Evolutionary conservation across 2,329 filamentous ascomycete species (phyloP).

Genomic region (Aspergillus terreus): DNA sequence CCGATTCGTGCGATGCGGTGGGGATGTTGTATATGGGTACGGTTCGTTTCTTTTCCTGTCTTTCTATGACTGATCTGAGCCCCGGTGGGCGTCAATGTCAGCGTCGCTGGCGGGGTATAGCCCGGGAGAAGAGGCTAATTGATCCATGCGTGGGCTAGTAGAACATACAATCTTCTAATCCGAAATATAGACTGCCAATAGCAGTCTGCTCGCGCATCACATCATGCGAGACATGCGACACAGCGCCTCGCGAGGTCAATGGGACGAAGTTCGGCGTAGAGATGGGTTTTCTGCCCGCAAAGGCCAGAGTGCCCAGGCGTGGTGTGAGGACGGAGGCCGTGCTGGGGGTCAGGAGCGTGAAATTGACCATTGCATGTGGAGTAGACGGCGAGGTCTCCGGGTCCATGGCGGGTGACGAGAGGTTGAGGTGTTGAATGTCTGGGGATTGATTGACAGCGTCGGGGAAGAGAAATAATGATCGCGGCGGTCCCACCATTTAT

Average conservation of each 20-base stretch:
- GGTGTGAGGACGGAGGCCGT: constrained; percentile 42
- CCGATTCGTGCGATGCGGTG: constrained; percentile 44
- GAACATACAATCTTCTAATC: constrained; percentile 84
- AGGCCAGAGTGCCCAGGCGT: constrained; percentile 63
- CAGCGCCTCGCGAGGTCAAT: constrained; percentile 73
- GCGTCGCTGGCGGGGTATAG: constrained; percentile 8
- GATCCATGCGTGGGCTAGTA: no score
- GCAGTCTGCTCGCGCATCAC: constrained; percentile 63
- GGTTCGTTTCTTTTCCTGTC: constrained; percentile 40
- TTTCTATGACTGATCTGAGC: constrained; percentile 60
- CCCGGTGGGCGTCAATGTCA: constrained; percentile 29
- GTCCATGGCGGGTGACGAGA: constrained; percentile 22
- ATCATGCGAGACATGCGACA: constrained; percentile 89
- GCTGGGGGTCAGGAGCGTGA: constrained; percentile 32
- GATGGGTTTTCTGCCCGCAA: constrained; percentile 63
- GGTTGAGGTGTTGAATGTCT: background rate
- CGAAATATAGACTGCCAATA: constrained; percentile 70
- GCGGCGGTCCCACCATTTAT: background rate
- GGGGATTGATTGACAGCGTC: constrained; percentile 7
- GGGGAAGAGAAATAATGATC: constrained; percentile 13
- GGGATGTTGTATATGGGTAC: constrained; percentile 51
- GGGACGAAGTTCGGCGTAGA: constrained; percentile 80
- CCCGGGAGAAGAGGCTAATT: background rate
- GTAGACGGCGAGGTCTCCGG: constrained; percentile 17
- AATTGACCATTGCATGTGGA: constrained; percentile 35